Percentiles rank a stretch among this genome's conserved stretches.
These are phyloP conservation scores for Candolleomyces eurysporus DNA, from an alignment of 768 basidiomycete species.

Conservation along the genomic window DNA sequence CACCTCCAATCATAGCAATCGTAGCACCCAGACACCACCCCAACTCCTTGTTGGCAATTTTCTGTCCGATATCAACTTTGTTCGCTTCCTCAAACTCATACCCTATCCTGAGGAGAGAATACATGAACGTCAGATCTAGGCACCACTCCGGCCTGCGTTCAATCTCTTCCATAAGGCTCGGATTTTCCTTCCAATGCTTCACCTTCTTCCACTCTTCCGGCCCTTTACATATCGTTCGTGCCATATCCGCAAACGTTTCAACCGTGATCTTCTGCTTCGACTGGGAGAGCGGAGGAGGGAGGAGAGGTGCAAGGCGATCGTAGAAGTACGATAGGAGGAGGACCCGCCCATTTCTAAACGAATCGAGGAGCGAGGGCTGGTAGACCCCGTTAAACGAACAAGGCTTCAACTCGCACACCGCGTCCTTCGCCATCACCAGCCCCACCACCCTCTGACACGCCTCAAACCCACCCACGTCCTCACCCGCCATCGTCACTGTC, in stretches of 20 bases:
- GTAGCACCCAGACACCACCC: slow-evolving; percentile 92
- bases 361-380: slow-evolving; percentile 87
- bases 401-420: slow-evolving; percentile 89
- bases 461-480: slow-evolving; percentile 78
- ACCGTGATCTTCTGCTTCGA: slow-evolving; percentile 37
- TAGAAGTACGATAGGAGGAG: slow-evolving; percentile 98
- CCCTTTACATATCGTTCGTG: slow-evolving; percentile 73
- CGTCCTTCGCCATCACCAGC: slow-evolving; percentile 92
- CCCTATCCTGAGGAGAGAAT: slow-evolving; percentile 79
- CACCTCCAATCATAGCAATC: slow-evolving; percentile 65
- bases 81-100: slow-evolving; percentile 81
- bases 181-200: slow-evolving; percentile 35
- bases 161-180: slow-evolving; percentile 55
- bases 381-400: slow-evolving; percentile 98
- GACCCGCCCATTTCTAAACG: slow-evolving; percentile 82
- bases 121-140: slow-evolving; percentile 94
- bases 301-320: slow-evolving; percentile 84
- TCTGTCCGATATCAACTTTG: slow-evolving; percentile 78
- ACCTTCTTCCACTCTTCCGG: slow-evolving; percentile 51
- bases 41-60: slow-evolving; percentile 84
- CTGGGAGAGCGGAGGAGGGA: slow-evolving; percentile 25
- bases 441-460: slow-evolving; percentile 82
- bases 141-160: slow-evolving; percentile 90
- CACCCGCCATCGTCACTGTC: slow-evolving; percentile 85
- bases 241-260: slow-evolving; percentile 58